These are phyloP conservation scores for Hanseniaspora vineae DNA, from an alignment of 805 yeast genomes.

Conservation along the genomic window DNA sequence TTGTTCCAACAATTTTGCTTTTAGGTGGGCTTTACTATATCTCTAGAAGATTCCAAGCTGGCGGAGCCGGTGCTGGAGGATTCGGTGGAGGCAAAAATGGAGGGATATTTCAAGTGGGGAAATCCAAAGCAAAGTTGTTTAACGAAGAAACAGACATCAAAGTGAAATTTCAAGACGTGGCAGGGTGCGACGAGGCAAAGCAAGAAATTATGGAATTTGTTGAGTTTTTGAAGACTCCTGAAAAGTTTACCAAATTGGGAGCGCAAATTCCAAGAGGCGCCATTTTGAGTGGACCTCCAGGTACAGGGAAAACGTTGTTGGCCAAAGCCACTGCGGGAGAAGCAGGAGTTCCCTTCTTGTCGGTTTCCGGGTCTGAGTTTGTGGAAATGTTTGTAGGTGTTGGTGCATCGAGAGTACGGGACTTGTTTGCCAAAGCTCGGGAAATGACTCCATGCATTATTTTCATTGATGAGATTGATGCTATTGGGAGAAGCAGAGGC, in stretches of 20 bases:
- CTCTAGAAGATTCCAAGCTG: conserved; percentile 27
- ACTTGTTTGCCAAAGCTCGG: conserved; percentile 82
- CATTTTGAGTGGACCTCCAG: conserved; percentile 94
- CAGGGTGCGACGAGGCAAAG: conserved; percentile 95
- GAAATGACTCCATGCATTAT: conserved; percentile 90
- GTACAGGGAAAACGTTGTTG: conserved; percentile 94
- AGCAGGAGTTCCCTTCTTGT: conserved; percentile 93
- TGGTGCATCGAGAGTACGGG: conserved; percentile 97
- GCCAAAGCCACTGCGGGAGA: conserved; percentile 99
- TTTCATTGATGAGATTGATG: conserved; percentile 98
- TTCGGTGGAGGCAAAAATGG: conserved; percentile 52
- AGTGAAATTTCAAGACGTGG: conserved; percentile 85
- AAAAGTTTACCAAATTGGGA: conserved; percentile 81
- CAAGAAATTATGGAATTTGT: conserved; percentile 98
- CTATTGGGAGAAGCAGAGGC: conserved; percentile 83
- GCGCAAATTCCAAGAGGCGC: conserved; percentile 99
- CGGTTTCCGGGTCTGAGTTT: conserved; percentile 95
- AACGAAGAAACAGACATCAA: conserved; percentile 86
- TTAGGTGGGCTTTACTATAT: conserved; percentile 56
- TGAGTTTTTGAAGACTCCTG: conserved; percentile 78
- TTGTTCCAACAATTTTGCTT: conserved; percentile 64
- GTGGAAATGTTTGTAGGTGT: conserved; percentile 99
- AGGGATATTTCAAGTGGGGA: conserved; percentile 53
- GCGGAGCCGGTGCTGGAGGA: conserved; percentile 28
- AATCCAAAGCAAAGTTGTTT: conserved; percentile 81